Base-by-base conservation (phyloP, 495 filamentous ascomycete genomes). In the Tuber melanosporum region DNA sequence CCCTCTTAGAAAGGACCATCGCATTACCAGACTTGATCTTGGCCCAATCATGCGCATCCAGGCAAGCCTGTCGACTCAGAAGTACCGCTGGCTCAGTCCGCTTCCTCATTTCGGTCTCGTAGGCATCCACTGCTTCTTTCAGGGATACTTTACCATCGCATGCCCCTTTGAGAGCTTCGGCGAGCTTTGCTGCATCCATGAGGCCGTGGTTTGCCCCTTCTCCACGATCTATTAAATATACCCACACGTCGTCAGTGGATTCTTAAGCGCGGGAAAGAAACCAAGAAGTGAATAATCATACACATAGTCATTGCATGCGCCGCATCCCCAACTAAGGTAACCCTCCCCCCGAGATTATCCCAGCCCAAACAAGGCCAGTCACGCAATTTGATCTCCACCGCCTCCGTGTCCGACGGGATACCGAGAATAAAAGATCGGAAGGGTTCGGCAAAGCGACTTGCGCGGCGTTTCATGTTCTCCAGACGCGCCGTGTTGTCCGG, bases 261-360 rank as follows among this genome's bases (percentile, higher is more conserved):
- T 47, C 32, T 39, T 77, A 45, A 17, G 57, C 4, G 32, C 7
- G 57, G 22, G 22, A 62, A 62, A 14, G 57, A 66, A 36, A 15
- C 17, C 14, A 36, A 32, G 26, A 32, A 70, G 12, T 26, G 41
- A 19, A 74, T 45, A 76, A 46, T 86, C 86, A 44, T 85, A 88
- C 87, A 89, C 88, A 89, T 89, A 0, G 88, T 89, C 89, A 90
- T 90, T 6, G 89, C 86, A 83, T 90, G 88, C 5, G 88, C 87
- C 3, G 88, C 86, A 83, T 90, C 89, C 6, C 89, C 88, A 4
- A 87, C 80, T 5, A 90, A 78, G 2, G 87, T 86, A 12, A 86
- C 86, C 20, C 85, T 83, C 7, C 86, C 86, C 62, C 83, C 84
- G 5, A 43, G 73, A 49, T 85, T 84, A 10, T 84, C 76, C 85